These are phyloP conservation scores for Chlorella sp. DNA, from an alignment of 139 green algal genomes.

Conservation along the genomic window DNA sequence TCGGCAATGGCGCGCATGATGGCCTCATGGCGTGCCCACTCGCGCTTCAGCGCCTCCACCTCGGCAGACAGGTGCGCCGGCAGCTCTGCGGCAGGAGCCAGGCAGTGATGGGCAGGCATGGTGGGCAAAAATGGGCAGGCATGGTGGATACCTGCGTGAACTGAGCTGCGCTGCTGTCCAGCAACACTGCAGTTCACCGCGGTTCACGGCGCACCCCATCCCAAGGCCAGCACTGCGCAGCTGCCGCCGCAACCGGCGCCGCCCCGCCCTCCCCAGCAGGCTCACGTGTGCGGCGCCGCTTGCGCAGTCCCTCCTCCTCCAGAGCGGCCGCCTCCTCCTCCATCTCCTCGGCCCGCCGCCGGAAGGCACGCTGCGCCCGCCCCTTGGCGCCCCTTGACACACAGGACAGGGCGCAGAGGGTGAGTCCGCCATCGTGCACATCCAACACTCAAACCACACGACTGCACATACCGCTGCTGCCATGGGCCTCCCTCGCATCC, in stretches of 20 bases:
- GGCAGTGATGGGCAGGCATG: neutral
- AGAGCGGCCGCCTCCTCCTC: constrained; percentile 28
- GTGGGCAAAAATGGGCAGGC: neutral
- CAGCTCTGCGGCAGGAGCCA: neutral
- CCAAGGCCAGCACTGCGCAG: neutral
- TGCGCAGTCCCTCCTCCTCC: constrained; percentile 28
- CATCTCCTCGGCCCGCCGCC: constrained; percentile 28
- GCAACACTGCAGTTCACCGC: too few species aligned
- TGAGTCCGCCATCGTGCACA: neutral
- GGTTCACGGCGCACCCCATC: too few species aligned
- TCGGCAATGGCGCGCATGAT: constrained; percentile 69
- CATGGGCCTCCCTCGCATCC: neutral
- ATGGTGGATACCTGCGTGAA: too few species aligned
- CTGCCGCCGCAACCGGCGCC: neutral
- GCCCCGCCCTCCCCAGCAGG: too few species aligned
- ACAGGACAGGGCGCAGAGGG: neutral
- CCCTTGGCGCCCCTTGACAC: constrained; percentile 19
- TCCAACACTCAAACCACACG: too few species aligned
- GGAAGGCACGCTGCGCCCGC: constrained; percentile 18
- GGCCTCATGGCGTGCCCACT: constrained; percentile 70
- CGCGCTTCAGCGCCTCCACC: constrained; percentile 37
- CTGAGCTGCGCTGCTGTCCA: too few species aligned
- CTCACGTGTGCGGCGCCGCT: constrained; percentile 31
- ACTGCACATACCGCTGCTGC: neutral
- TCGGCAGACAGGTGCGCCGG: constrained; percentile 30